Base-by-base conservation (phyloP, 1,284 basidiomycete genomes). In the Ustilago tritici region DNA sequence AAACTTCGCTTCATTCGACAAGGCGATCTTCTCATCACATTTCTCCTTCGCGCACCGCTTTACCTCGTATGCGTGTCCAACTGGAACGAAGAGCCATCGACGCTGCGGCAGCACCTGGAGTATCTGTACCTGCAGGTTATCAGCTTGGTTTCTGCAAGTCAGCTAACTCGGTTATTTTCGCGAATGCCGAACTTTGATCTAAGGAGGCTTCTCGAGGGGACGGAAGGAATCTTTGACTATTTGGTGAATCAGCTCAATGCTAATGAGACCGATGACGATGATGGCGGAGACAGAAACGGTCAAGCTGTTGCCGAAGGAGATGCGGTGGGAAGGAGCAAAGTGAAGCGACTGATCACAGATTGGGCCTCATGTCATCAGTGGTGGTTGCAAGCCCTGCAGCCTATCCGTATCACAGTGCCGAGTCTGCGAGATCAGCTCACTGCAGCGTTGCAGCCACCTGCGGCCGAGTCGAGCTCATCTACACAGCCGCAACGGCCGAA, bases 71-170 rank as follows among this genome's bases (percentile, higher is more conserved):
- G 93, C 78, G 92, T 92, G 3, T 95, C 94, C 34, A 91, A 92
- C 28, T 96, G 93, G 93, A 93, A 93, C 34, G 95, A 97, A 86
- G 95, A 95, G 0, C 94, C 96, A 86, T 93, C 92, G 76, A 92
- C 95, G 79, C 92, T 93, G 75, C 91, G 95, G 55, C 91, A 91
- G 54, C 96, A 98, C 88, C 90, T 99, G 75, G 95, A 98, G 85
- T 95, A 96, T 86, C 89, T 99, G 10, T 92, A 99, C 85, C 88
- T 96, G 4, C 95, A 97, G 87, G 93, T 98, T 57, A 87, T 98
- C 55, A 95, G 93, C 75, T 91, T 98, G 32, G 91, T 98, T 36
- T 93, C 95, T 0, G 92, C 91, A 1, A 89, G 92, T 9, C 95
- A 98, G 85, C 89, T 99, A 5, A 89, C 90, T 35, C 89, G 91